Conservation (phyloP, 2,329 filamentous ascomycete species). For the Sporothrix mexicana region DNA sequence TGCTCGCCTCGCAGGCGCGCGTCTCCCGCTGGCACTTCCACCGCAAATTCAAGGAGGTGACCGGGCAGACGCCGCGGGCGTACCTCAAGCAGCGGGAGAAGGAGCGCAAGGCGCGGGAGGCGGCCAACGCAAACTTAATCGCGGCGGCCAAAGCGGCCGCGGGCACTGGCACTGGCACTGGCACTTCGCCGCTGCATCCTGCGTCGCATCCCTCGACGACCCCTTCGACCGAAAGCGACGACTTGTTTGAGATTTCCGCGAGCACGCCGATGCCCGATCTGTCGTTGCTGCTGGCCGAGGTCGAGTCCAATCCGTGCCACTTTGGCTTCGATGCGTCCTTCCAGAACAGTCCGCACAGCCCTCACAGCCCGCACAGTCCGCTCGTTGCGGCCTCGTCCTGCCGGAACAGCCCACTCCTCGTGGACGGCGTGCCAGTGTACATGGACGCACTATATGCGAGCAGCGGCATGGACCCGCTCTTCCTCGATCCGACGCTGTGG, state of each 20-base stretch:
- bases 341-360: too few relatives aligned
- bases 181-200: background rate
- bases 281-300: background rate
- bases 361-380: too few relatives aligned
- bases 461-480: constrained; percentile 6
- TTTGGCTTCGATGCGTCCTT: background rate
- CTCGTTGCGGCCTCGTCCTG: too few relatives aligned
- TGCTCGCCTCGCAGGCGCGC: constrained; percentile 56
- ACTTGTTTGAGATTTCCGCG: constrained; percentile 8
- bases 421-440: background rate
- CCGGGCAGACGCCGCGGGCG: constrained; percentile 54
- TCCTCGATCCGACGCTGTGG: constrained; percentile 20
- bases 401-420: background rate
- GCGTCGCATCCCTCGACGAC: background rate
- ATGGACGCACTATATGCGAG: constrained; percentile 20
- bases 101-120: background rate
- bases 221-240: background rate
- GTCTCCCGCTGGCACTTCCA: constrained; percentile 65
- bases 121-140: background rate
- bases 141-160: background rate
- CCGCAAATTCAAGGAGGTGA: constrained; percentile 62
- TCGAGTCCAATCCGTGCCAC: background rate
- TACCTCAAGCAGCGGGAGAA: constrained; percentile 39
- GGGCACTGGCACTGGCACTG: background rate
- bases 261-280: constrained; percentile 12